Evolutionary conservation across 768 basidiomycete species (phyloP).

Genomic region (Tricholoma furcatifolium): DNA sequence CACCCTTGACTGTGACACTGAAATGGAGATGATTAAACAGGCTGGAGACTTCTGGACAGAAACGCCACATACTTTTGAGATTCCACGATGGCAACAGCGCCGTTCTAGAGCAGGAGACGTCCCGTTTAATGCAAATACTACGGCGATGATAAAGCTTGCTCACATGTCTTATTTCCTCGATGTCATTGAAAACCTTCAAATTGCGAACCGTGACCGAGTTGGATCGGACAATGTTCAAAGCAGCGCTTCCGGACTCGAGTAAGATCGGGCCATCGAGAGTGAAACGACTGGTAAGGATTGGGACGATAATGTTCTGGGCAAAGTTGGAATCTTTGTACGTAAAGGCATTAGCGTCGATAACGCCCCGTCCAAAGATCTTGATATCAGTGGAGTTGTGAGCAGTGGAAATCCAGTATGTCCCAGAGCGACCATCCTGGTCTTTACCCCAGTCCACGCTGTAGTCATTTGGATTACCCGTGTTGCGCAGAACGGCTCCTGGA

Average conservation of each 20-base stretch:
- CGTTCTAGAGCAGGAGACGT: conserved; percentile 9
- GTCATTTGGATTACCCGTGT: conserved; percentile 11
- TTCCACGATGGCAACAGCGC: conserved; percentile 15
- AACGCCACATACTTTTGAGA: conserved; percentile 14
- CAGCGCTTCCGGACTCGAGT: conserved; percentile 13
- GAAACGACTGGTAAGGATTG: conserved; percentile 15
- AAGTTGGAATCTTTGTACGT: conserved; percentile 9
- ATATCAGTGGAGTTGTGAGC: conserved; percentile 16
- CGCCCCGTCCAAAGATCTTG: conserved; percentile 17
- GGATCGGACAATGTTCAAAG: conserved; percentile 16
- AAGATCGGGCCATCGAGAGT: conserved; percentile 16
- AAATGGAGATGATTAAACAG: not conserved
- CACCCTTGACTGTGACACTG: conserved; percentile 15
- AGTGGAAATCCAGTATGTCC: conserved; percentile 18
- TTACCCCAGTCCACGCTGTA: conserved; percentile 15
- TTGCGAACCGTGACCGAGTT: conserved; percentile 8
- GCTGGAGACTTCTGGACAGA: not conserved
- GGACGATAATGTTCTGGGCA: conserved; percentile 11
- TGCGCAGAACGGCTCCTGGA: conserved; percentile 17
- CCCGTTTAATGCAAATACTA: not conserved
- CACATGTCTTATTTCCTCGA: conserved; percentile 14
- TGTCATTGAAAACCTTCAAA: conserved; percentile 17
- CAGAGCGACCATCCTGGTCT: conserved; percentile 11
- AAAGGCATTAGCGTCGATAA: conserved; percentile 16
- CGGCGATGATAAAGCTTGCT: not conserved